Base-by-base conservation (phyloP, 352 stramenopile genomes). In the Ochromonadaceae sp. region DNA sequence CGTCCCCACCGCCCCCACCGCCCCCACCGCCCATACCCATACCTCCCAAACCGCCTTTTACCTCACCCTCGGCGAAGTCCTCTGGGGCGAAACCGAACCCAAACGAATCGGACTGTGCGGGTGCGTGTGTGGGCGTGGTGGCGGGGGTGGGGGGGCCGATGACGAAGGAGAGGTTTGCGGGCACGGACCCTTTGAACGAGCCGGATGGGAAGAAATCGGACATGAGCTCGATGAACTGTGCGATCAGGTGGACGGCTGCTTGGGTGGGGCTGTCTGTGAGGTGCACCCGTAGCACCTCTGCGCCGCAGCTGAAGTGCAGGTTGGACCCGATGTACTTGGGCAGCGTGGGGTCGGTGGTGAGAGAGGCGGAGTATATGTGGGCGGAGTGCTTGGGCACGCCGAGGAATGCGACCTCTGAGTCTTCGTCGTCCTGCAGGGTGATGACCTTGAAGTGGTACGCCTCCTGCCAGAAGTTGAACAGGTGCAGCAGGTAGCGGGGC, bases 291-390 rank as follows among this genome's bases (percentile, higher is more conserved):
- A 66, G 22, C 10, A 86, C 73, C 59, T 86, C 79, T 53, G 77
- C 76, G 2, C 79, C 77, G 68, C 75, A 81, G 3, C 75, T 79
- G 66, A 84, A 84, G 66, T 86, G 79, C 25, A 86, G 70, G 50
- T 82, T 75, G 65, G 72, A 80, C 14, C 79, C 79, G 40, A 86
- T 74, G 67, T 84, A 86, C 59, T 83, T 75, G 17, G 74, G 71
- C 38, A 61, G 43, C 39, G 60, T 67, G 26, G 56, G 42, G 10
- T 67, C 25, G 31, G 74, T 70, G 52, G 73, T 75, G 0, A 82
- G 14, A 20, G 4, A 4, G 32, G 47, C 10, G 25, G 9, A 14
- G 47, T 60, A 60, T 15, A 53, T 9, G 32, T 41, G 9, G 3
- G 32, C 26, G 22, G 52, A 60, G 47, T 60, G 52, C 17, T 30